These are phyloP conservation scores for Triglochin maritima DNA, from an alignment of 106 monocot species.

Conservation along the genomic window DNA sequence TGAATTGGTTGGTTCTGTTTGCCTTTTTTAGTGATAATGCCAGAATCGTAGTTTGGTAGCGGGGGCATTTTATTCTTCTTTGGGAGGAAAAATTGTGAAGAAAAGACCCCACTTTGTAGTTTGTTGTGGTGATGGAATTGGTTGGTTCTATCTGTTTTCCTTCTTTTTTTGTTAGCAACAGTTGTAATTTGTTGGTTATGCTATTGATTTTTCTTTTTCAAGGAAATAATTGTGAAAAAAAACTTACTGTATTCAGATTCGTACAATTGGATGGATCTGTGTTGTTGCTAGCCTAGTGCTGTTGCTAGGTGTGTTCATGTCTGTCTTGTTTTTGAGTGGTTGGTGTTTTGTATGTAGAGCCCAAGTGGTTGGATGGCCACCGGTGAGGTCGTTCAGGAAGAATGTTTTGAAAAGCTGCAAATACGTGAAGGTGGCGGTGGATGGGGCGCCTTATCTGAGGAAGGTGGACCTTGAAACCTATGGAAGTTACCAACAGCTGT, in stretches of 20 bases:
- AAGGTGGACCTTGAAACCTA: slow-evolving; percentile 85
- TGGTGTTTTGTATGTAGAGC: slow-evolving; percentile 30
- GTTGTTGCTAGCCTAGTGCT: background rate
- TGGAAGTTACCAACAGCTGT: slow-evolving; percentile 56
- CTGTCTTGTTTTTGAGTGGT: background rate
- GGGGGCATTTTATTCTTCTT: no score
- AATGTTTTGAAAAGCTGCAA: slow-evolving; percentile 56
- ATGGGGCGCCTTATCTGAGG: slow-evolving; percentile 86
- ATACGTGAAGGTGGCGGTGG: slow-evolving; percentile 87
- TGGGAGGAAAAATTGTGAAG: no score
- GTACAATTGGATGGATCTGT: background rate
- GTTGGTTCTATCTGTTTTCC: no score
- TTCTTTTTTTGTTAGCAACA: no score
- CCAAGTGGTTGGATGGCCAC: slow-evolving; percentile 91
- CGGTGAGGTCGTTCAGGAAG: slow-evolving; percentile 69
- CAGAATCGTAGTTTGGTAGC: no score
- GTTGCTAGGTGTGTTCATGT: background rate
- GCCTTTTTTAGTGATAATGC: no score
- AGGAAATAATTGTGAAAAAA: background rate
- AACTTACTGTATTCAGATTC: background rate
- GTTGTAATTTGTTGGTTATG: no score
- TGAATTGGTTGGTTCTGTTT: no score
- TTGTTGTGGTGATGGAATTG: no score
- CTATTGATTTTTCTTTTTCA: background rate
- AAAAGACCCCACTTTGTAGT: no score